Evolutionary conservation across 75 land plant genomes (phyloP).

Genomic region (Azolla pinnata): DNA sequence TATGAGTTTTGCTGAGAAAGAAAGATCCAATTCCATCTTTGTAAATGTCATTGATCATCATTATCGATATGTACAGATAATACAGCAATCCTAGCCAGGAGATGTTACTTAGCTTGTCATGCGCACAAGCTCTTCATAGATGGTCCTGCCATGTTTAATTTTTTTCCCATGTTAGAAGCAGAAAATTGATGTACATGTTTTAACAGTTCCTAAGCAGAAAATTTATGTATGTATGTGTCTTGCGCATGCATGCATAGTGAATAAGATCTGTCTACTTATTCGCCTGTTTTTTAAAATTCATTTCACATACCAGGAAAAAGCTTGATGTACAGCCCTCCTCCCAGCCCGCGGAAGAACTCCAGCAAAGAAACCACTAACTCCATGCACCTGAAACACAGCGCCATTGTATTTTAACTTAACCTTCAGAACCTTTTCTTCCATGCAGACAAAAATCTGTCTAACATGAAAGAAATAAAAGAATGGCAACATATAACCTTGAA

Average conservation of each 20-base stretch:
- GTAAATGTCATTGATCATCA: too few relatives aligned
- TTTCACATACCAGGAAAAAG: constrained; percentile 22
- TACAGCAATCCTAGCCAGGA: too few relatives aligned
- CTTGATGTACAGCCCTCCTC: constrained; percentile 26
- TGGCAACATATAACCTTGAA: too few relatives aligned
- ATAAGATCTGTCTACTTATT: not conserved
- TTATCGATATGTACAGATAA: too few relatives aligned
- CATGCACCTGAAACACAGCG: constrained; percentile 13
- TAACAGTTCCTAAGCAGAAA: not conserved
- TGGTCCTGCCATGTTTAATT: constrained; percentile 16
- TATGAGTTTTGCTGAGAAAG: too few relatives aligned
- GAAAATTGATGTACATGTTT: not conserved
- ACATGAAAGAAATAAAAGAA: not conserved
- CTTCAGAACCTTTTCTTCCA: not conserved
- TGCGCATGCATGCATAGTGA: not conserved
- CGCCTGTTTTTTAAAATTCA: not conserved
- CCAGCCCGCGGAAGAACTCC: constrained; percentile 26
- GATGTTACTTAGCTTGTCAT: too few relatives aligned
- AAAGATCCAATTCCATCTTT: too few relatives aligned
- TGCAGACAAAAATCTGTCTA: not conserved
- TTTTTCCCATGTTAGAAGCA: not conserved
- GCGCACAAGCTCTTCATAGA: constrained; percentile 16
- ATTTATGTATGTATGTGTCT: not conserved
- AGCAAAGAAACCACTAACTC: constrained; percentile 19
- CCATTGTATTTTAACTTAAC: not conserved